phyloP scores from a whole-genome alignment of 75 land plant species.

The Larix kaempferi region DNA sequence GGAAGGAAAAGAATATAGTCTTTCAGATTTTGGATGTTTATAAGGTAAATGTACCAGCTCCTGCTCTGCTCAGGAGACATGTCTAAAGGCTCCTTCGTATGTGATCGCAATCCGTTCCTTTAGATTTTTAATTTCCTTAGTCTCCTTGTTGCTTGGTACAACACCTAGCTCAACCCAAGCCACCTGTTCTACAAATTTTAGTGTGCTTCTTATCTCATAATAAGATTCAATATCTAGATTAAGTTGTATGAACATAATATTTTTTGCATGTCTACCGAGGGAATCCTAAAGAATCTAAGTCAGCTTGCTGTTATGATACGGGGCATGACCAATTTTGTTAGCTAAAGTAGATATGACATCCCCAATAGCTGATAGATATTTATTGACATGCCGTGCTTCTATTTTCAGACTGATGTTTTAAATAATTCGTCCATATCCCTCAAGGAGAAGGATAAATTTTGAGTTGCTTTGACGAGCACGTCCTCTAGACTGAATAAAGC shows the following conservation, averaged over 20 bases:
- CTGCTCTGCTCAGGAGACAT: too few relatives aligned
- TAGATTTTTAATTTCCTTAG: constrained; percentile 73
- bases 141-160: constrained; percentile 85
- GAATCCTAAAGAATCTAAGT: constrained; percentile 95
- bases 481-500: too few relatives aligned
- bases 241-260: constrained; percentile 94
- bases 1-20: too few relatives aligned
- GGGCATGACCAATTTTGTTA: constrained; percentile 82
- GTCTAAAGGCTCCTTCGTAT: too few relatives aligned
- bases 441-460: too few relatives aligned
- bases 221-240: constrained; percentile 87
- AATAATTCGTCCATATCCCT: too few relatives aligned
- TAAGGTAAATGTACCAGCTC: too few relatives aligned
- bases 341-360: constrained; percentile 88
- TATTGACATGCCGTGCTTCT: constrained; percentile 95
- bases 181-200: constrained; percentile 93
- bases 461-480: too few relatives aligned
- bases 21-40: too few relatives aligned
- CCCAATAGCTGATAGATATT: constrained; percentile 88
- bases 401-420: too few relatives aligned
- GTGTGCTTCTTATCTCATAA: constrained; percentile 83
- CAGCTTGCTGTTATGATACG: constrained; percentile 95
- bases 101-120: constrained; percentile 62
- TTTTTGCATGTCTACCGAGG: constrained; percentile 97
- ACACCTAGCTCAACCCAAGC: constrained; percentile 91